phyloP scores from a whole-genome alignment of 2,329 filamentous ascomycete species.

The Pseudocercospora crystallina region DNA sequence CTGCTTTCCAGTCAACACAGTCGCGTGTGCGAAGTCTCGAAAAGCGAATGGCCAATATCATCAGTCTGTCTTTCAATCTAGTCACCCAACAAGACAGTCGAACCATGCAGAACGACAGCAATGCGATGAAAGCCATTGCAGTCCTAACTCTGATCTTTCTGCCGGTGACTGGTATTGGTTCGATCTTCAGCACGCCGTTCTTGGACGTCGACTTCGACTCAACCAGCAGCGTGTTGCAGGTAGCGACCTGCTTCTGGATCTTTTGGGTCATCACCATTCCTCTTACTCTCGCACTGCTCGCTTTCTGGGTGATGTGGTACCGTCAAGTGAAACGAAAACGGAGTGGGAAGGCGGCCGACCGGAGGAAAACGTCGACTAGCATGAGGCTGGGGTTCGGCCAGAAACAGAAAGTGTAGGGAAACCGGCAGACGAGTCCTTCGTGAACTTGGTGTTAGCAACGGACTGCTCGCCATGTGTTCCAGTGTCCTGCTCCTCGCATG shows the following conservation, averaged over 20 bases:
- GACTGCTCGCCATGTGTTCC: too few species aligned
- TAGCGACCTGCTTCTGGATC: slow-evolving; percentile 18
- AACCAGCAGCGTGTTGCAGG: not conserved
- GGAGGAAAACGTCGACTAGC: not conserved
- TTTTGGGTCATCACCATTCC: slow-evolving; percentile 18
- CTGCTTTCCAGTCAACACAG: slow-evolving; percentile 37
- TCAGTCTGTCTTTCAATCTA: slow-evolving; percentile 41
- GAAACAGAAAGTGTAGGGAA: too few species aligned
- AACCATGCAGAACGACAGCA: slow-evolving; percentile 37
- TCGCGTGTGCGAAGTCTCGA: slow-evolving; percentile 37
- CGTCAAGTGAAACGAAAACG: not conserved
- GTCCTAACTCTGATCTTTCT: slow-evolving; percentile 41
- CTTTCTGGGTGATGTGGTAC: slow-evolving; percentile 13
- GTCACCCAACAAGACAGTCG: slow-evolving; percentile 41
- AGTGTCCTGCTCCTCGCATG: too few species aligned
- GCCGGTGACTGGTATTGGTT: slow-evolving; percentile 12
- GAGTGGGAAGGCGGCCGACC: not conserved
- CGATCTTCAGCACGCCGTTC: slow-evolving; percentile 18
- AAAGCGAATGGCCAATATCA: slow-evolving; percentile 40
- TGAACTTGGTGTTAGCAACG: too few species aligned
- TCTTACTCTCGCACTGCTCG: slow-evolving; percentile 8
- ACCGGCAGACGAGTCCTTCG: too few species aligned
- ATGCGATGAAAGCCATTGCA: slow-evolving; percentile 43
- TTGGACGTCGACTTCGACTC: slow-evolving; percentile 9
- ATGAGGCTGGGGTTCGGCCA: too few species aligned